Evolutionary conservation across 139 green algal species (phyloP).

Genomic region (Coelastrella sp.): DNA sequence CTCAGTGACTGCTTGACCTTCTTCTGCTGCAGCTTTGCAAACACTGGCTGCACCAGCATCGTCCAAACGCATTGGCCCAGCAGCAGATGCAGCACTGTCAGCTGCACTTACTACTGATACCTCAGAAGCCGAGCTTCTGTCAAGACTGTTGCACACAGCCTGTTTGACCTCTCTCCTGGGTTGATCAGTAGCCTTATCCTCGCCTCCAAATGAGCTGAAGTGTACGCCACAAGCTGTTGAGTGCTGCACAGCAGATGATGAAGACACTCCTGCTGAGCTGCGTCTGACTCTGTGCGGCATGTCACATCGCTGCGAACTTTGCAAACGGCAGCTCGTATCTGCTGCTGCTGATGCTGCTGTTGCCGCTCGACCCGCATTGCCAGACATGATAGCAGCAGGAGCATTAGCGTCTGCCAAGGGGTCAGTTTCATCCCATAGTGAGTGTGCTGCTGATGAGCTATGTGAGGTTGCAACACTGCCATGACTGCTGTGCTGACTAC

Average conservation of each 20-base stretch:
- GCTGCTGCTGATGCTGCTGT: no score
- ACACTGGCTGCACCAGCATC: no score
- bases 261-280: neutral
- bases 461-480: neutral
- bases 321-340: no score
- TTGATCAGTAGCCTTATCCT: no score
- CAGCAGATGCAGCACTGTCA: constrained; percentile 5
- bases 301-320: no score
- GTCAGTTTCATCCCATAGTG: constrained; percentile 37
- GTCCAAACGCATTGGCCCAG: no score
- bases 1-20: neutral
- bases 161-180: neutral
- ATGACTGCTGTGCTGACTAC: neutral
- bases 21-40: neutral
- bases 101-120: neutral
- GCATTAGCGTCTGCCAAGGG: neutral
- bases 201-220: no score
- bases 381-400: no score
- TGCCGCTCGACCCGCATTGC: no score
- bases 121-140: neutral
- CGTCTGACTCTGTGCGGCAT: neutral
- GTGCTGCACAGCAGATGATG: constrained; percentile 5
- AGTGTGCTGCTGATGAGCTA: neutral
- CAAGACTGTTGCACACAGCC: neutral
- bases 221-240: neutral